Base-by-base conservation (phyloP, 768 basidiomycete genomes). In the Lactarius quietus region DNA sequence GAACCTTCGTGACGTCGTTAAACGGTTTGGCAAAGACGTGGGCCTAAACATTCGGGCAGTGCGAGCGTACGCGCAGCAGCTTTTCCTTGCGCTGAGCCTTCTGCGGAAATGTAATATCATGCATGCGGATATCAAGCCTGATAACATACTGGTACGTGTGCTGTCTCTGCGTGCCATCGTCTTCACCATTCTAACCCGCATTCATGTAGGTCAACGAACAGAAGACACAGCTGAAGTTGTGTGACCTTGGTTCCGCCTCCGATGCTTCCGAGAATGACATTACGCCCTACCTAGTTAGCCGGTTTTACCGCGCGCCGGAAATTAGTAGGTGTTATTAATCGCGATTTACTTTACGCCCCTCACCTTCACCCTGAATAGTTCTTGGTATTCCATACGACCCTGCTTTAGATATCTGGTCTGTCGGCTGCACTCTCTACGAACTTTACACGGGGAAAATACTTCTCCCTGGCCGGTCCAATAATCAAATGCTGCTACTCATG, bases 111-210 rank as follows among this genome's bases (percentile, higher is more conserved):
- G 87, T 65, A 93, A 91, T 69, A 86, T 98, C 65, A 97, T 98
- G 86, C 97, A 99, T 72, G 97, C 97, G 8, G 97, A 99, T 73
- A 92, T 99, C 74, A 98, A 98, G 76, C 97, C 97, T 23, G 97
- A 98, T 75, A 98, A 98, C 74, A 96, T 99, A 51, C 76, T 98
- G 72, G 95, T 95, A 68, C 36, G 88, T 82, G 39, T 55, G 20
- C 64, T 60, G 35, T 60, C 26, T 8, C 23, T 52, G 31, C 15
- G 15, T 28, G 17, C 51, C 35, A 12, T 23, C 5, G 28, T 31
- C 29, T 10, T 41, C 26, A 60, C 26, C 6, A 35, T 41, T 26
- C 43, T 8, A 9, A 63, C 59, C 48, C 54, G 43, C 26, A 41
- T 14, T 57, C 36, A 48, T 33, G 35, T 61, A 98, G 95, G 95